These are phyloP conservation scores for Candolleomyces efflorescens DNA, from an alignment of 768 basidiomycete genomes.

Conservation along the genomic window DNA sequence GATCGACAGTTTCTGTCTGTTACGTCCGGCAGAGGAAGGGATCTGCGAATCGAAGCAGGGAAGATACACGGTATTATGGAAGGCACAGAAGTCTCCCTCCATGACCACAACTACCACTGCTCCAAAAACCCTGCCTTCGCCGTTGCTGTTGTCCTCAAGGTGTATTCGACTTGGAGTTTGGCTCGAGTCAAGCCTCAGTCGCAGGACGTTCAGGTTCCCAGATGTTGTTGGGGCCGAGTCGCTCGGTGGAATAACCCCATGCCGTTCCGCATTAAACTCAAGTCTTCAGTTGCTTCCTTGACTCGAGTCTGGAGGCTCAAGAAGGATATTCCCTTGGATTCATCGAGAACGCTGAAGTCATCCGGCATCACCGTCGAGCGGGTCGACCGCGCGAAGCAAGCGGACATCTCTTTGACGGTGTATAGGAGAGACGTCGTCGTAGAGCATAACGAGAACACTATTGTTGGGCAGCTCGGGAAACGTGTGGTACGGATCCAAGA, in stretches of 20 bases:
- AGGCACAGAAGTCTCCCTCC: constrained; percentile 58
- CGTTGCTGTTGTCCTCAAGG: constrained; percentile 45
- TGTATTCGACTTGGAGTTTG: constrained; percentile 56
- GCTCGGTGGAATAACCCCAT: constrained; percentile 48
- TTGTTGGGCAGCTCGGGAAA: constrained; percentile 30
- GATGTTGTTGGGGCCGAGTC: constrained; percentile 49
- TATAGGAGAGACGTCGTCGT: constrained; percentile 35
- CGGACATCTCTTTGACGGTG: constrained; percentile 49
- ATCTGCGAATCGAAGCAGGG: constrained; percentile 51
- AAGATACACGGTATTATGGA: constrained; percentile 60
- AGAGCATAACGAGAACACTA: constrained; percentile 38
- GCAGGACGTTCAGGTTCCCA: constrained; percentile 23
- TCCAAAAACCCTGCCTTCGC: constrained; percentile 54
- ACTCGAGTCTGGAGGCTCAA: constrained; percentile 41
- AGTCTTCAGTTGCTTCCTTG: constrained; percentile 42
- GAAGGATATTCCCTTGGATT: constrained; percentile 29
- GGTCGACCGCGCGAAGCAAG: constrained; percentile 38
- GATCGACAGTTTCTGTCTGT: constrained; percentile 47
- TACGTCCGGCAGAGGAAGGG: constrained; percentile 30
- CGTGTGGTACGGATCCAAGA: constrained; percentile 34
- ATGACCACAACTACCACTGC: constrained; percentile 56
- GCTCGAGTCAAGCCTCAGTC: constrained; percentile 39
- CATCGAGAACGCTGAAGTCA: constrained; percentile 28
- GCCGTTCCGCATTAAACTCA: constrained; percentile 52
- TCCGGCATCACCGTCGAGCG: constrained; percentile 43